Conservation (phyloP, 306 rosid genomes). For the Hylodesmum podocarpum region DNA sequence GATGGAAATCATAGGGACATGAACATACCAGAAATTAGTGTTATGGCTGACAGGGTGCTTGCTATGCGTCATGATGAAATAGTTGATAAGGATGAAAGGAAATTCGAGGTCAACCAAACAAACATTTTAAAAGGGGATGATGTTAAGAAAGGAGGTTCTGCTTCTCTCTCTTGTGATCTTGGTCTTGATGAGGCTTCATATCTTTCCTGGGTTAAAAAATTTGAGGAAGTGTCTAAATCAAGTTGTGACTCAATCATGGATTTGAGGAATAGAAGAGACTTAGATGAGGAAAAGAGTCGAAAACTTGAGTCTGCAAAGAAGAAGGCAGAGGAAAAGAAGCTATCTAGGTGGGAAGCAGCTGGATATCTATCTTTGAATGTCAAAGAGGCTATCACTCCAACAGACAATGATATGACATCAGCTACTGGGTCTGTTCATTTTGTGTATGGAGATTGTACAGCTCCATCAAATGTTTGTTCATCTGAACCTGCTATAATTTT, state of each 20-base stretch:
- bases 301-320: conserved; percentile 74
- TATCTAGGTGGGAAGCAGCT: conserved; percentile 73
- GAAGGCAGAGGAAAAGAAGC: conserved; percentile 78
- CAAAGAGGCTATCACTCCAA: conserved; percentile 49
- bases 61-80: conserved; percentile 50
- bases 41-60: conserved; percentile 71
- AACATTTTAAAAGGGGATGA: conserved; percentile 42
- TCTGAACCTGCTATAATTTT: conserved; percentile 70
- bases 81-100: conserved; percentile 55
- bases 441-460: conserved; percentile 88
- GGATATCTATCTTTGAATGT: conserved; percentile 76
- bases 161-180: conserved; percentile 44
- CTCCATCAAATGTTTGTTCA: conserved; percentile 54
- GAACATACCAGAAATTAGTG: conserved; percentile 53
- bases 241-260: conserved; percentile 43
- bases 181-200: conserved; percentile 77
- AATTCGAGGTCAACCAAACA: conserved; percentile 64
- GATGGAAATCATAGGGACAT: conserved; percentile 43
- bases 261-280: conserved; percentile 44
- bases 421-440: conserved; percentile 80
- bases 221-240: conserved; percentile 68
- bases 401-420: conserved; percentile 42
- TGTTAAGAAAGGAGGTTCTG: conserved; percentile 40
- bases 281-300: conserved; percentile 47
- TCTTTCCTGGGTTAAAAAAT: conserved; percentile 83